Conservation (phyloP, 2,329 filamentous ascomycete species). For the Daldinia sp. region DNA sequence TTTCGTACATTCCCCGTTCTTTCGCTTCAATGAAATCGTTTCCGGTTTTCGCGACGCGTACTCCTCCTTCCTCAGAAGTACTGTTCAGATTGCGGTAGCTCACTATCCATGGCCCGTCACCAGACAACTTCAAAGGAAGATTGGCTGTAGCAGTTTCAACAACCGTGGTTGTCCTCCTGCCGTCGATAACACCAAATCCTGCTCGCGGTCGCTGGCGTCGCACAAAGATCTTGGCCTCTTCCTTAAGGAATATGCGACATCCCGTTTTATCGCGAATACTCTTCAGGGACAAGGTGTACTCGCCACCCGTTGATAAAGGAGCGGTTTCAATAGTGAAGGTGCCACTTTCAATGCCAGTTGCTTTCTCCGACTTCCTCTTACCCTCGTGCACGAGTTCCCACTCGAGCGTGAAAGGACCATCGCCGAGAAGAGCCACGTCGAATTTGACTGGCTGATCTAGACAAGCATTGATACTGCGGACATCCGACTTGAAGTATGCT, state of each 20-base stretch:
- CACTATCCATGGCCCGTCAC: slow-evolving; percentile 84
- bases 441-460: slow-evolving; percentile 82
- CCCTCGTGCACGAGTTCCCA: slow-evolving; percentile 94
- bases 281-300: slow-evolving; percentile 86
- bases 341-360: slow-evolving; percentile 68
- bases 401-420: slow-evolving; percentile 86
- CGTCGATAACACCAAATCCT: slow-evolving; percentile 85
- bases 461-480: slow-evolving; percentile 71
- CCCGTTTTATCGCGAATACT: slow-evolving; percentile 86
- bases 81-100: slow-evolving; percentile 75
- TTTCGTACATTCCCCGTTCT: slow-evolving; percentile 78
- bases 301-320: slow-evolving; percentile 79
- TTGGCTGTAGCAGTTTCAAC: slow-evolving; percentile 78
- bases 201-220: slow-evolving; percentile 87
- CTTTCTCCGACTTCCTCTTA: slow-evolving; percentile 75
- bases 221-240: slow-evolving; percentile 85
- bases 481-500: slow-evolving; percentile 70
- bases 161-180: slow-evolving; percentile 75
- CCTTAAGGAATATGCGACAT: slow-evolving; percentile 86
- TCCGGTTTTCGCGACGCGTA: slow-evolving; percentile 48
- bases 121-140: slow-evolving; percentile 84
- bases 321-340: slow-evolving; percentile 78
- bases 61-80: slow-evolving; percentile 51
- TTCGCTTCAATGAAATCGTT: slow-evolving; percentile 76
- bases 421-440: slow-evolving; percentile 78